A percentile compares a stretch with the other conserved stretches of the same genome.
Evolutionary conservation across 768 basidiomycete species (phyloP).

Genomic region (Fistulinella prunicolor): DNA sequence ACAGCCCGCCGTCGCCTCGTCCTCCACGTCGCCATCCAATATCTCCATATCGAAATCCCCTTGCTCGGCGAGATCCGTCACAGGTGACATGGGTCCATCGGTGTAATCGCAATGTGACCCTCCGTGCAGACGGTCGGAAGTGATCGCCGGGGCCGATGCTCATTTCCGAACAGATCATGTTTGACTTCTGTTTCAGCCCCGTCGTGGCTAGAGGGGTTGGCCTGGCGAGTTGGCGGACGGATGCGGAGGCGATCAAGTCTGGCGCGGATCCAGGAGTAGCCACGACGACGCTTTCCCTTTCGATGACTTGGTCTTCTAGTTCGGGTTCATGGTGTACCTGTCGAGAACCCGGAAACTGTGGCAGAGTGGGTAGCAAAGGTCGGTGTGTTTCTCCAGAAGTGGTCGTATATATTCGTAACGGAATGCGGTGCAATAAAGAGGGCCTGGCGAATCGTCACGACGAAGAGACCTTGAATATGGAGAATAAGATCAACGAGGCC

Average conservation of each 20-base stretch:
- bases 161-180: constrained; percentile 18
- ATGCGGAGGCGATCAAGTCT: background rate
- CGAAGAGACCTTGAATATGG: constrained; percentile 57
- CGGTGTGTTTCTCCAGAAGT: constrained; percentile 81
- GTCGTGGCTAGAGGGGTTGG: constrained; percentile 26
- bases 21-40: constrained; percentile 22
- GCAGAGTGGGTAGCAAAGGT: constrained; percentile 94
- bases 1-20: background rate
- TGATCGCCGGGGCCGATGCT: constrained; percentile 13
- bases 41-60: constrained; percentile 27
- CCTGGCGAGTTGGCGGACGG: constrained; percentile 18
- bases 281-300: constrained; percentile 21
- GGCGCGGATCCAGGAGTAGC: background rate
- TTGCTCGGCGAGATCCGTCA: constrained; percentile 7
- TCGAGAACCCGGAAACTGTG: constrained; percentile 93
- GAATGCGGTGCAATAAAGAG: constrained; percentile 97
- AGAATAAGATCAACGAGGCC: background rate
- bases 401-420: constrained; percentile 98
- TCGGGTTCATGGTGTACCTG: constrained; percentile 49
- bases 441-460: constrained; percentile 90
- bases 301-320: constrained; percentile 27
- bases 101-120: constrained; percentile 17
- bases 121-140: constrained; percentile 28
- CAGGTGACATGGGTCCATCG: constrained; percentile 6
- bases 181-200: constrained; percentile 36